Conservation (phyloP, 305 asterid species). For the Plantago rigida region DNA sequence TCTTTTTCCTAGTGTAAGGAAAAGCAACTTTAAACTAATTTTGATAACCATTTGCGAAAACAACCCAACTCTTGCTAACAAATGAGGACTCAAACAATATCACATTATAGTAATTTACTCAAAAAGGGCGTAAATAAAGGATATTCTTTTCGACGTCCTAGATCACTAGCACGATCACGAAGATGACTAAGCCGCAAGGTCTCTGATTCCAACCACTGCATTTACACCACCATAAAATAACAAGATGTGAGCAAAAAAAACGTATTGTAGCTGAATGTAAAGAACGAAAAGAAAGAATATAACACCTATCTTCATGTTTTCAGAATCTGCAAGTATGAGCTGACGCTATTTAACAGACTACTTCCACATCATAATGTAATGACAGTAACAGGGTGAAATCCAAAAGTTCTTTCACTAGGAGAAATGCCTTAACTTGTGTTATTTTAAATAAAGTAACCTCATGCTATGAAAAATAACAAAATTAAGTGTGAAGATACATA, state of each 20-base stretch:
- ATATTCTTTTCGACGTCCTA: constrained; percentile 95
- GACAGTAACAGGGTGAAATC: background rate
- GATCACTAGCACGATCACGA: constrained; percentile 96
- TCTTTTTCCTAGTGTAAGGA: too few species aligned
- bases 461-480: constrained; percentile 15
- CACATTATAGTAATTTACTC: constrained; percentile 1
- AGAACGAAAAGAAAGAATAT: background rate
- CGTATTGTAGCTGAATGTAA: constrained; percentile 10
- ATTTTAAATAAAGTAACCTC: background rate
- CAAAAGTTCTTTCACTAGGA: background rate
- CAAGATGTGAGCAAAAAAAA: background rate
- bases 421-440: background rate
- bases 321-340: background rate
- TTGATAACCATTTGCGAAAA: too few species aligned
- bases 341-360: background rate
- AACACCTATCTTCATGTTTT: background rate
- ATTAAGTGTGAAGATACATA: constrained; percentile 32
- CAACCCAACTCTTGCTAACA: background rate
- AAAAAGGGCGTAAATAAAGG: constrained; percentile 41
- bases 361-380: background rate
- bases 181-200: constrained; percentile 78
- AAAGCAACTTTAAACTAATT: too few species aligned
- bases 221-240: constrained; percentile 20
- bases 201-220: constrained; percentile 98
- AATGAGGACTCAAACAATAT: background rate